Evolutionary conservation across 345 rosid genomes (phyloP), one percentile per base, ranked within the genome.

Genomic region (Ceriops tagal): DNA sequence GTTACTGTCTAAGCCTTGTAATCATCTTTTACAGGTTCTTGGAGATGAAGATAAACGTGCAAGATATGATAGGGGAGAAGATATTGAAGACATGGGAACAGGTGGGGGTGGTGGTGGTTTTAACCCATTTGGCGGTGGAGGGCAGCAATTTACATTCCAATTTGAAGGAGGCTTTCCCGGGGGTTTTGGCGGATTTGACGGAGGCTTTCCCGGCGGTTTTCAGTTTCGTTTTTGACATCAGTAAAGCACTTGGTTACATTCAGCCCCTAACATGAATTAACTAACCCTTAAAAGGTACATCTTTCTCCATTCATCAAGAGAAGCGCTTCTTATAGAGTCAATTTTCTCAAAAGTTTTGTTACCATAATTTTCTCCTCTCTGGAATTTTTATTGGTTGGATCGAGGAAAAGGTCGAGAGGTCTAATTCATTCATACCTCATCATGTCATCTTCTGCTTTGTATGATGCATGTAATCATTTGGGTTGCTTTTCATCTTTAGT

Each of bases 91-190:
- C 27, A 83, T 83, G 84, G 91, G 93, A 46, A 91, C 84, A 88
- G 98, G 96, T 0, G 91, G 87, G 22, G 87, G 86, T 0, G 83
- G 89, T 1, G 83, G 68, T 1, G 97, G 96, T 74, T 93, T 82
- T 82, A 90, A 88, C 77, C 97, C 95, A 6, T 89, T 86, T 72
- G 93, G 92, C 21, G 88, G 90, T 49, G 96, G 96, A 15, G 96
- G 97, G 21, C 92, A 88, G 53, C 88, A 82, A 11, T 95, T 67
- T 75, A 81, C 96, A 13, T 95, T 92, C 71, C 89, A 88, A 58
- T 95, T 87, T 73, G 97, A 92, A 0, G 99, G 98, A 11, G 98
- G 96, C 34, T 90, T 91, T 72, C 96, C 93, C 1, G 97, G 96
- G 28, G 93, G 87, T n/a, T 82, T 79, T 66, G 90, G 91, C 9